phyloP scores from a whole-genome alignment of 768 basidiomycete species.

The Kwoniella sp. region DNA sequence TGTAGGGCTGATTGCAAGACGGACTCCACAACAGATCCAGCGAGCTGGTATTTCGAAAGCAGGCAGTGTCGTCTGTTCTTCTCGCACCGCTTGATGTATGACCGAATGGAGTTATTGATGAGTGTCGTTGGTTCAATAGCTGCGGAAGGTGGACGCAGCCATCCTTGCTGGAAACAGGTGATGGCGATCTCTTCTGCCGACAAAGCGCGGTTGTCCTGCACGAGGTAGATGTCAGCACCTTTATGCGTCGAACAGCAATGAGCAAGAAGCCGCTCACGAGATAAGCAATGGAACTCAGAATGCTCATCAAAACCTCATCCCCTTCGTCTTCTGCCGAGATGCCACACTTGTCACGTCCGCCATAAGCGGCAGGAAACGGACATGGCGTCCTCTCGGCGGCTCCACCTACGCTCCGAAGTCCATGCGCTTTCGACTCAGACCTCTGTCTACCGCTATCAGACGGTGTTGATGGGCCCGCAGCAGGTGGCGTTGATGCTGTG shows the following conservation, averaged over 20 bases:
- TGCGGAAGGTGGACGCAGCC: constrained; percentile 42
- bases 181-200: constrained; percentile 39
- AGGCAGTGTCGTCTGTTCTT: constrained; percentile 24
- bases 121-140: constrained; percentile 35
- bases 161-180: constrained; percentile 32
- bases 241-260: not conserved
- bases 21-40: constrained; percentile 36
- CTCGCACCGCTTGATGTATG: constrained; percentile 37
- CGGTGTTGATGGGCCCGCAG: constrained; percentile 9
- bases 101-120: constrained; percentile 37
- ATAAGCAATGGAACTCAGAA: constrained; percentile 28
- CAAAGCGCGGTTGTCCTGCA: constrained; percentile 40
- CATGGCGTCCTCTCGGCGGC: constrained; percentile 33
- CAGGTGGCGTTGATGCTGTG: constrained; percentile 14
- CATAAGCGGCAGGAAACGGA: constrained; percentile 35
- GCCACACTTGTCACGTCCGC: constrained; percentile 39
- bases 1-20: constrained; percentile 36
- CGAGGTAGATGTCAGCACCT: constrained; percentile 9
- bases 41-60: constrained; percentile 36
- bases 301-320: constrained; percentile 43
- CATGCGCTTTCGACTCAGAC: constrained; percentile 33
- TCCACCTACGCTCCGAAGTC: constrained; percentile 29
- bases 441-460: constrained; percentile 4
- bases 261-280: constrained; percentile 17
- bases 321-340: constrained; percentile 37